Conservation (phyloP, 73 alveolate genomes). For the Uronychia binucleata region DNA sequence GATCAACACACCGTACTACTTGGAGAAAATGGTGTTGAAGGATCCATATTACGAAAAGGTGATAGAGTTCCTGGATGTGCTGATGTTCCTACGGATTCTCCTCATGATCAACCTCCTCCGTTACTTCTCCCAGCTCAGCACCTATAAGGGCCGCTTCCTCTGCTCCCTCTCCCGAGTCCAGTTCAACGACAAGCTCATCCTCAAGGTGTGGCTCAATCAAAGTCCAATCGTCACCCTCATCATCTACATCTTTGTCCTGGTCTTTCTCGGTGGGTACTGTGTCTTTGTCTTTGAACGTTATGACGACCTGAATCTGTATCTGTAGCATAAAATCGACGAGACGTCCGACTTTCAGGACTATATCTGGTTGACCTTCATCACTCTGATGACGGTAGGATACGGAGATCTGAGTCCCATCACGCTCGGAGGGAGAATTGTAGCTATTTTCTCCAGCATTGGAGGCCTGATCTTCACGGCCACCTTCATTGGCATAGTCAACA, state of each 20-base stretch:
- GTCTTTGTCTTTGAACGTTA: neutral
- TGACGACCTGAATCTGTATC: neutral
- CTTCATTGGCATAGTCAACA: neutral
- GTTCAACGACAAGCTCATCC: neutral
- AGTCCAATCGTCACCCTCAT: neutral
- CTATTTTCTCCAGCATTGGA: neutral
- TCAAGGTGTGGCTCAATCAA: neutral
- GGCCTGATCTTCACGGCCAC: neutral
- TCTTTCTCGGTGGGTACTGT: neutral
- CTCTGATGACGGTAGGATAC: constrained; percentile 79
- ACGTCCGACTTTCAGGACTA: neutral
- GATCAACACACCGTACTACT: neutral
- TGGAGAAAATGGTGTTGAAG: neutral
- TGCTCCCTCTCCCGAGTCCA: neutral
- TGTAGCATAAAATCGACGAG: neutral
- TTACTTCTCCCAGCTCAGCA: neutral
- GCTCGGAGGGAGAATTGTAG: constrained; percentile 27
- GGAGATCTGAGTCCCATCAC: constrained; percentile 69
- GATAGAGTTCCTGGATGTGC: neutral
- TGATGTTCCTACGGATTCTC: neutral
- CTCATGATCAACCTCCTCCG: neutral
- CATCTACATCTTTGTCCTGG: neutral
- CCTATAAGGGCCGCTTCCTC: neutral
- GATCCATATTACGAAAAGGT: neutral
- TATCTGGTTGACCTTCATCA: constrained; percentile 17